Evolutionary conservation across 2,329 filamentous ascomycete species (phyloP), one percentile per base, ranked within the genome.

Genomic region (Zopfia rhizophila): DNA sequence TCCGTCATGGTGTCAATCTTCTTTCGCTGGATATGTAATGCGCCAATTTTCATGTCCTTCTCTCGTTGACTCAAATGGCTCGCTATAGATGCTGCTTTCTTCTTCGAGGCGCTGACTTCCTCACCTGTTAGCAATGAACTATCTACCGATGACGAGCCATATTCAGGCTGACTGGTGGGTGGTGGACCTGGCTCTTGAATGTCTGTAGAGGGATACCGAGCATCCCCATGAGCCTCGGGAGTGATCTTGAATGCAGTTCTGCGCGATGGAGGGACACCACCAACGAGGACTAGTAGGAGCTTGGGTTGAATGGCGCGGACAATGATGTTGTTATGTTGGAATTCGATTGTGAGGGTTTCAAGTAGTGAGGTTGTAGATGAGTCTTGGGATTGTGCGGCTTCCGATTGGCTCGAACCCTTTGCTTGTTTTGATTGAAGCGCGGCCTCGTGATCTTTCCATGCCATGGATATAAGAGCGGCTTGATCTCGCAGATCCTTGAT

Each of bases 401-500:
- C 29, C 7, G 58, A 41, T 4, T 43, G 41, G 13, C 14, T 44
- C 13, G 8, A 37, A 24, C 14, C 27, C 13, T 24, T 48, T 28
- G 13, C 13, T 33, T 42, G 33, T 36, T 47, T 54, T 14, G 25
- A 38, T 35, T 22, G 58, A 13, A 41, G 12, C 13, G 22, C 40
- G 23, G 49, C 32, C 19, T 58, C 56, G 41, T 77, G 65, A 35
- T 79, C 76, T 61, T 78, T 78, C 78, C 77, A 80, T 7, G 72
- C 72, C 51, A 79, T 73, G 16, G 76, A 76, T 7, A 78, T 72
- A 35, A 78, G 61, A 5, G 78, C 75, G 16, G 75, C 76, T 55
- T 78, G 75, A 44, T 77, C 76, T 28, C 78, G 74, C 22, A 80
- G 66, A 49, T 77, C 73, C 49, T 74, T 74, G 57, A 77, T 76